A percentile compares a stretch with the other conserved stretches of the same genome.
Conservation (phyloP, 2,329 filamentous ascomycete genomes). For the Ascochyta koolunga region DNA sequence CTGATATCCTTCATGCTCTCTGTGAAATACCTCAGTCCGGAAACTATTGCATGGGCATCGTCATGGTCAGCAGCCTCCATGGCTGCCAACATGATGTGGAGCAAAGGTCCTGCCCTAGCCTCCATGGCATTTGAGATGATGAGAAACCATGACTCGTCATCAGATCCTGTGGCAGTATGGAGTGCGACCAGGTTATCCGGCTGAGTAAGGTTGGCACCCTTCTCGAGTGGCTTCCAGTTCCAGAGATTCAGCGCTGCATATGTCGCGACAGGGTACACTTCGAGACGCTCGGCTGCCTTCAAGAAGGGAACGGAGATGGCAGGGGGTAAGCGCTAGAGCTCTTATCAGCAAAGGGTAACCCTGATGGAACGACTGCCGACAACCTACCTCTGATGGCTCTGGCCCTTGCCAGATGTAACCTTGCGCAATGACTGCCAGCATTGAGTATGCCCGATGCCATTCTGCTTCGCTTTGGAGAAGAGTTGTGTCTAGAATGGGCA, state of each 20-base stretch:
- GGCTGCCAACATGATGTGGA: conserved; percentile 55
- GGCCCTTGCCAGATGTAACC: conserved; percentile 82
- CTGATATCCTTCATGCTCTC: conserved; percentile 51
- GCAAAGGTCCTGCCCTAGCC: conserved; percentile 55
- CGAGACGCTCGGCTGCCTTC: conserved; percentile 36
- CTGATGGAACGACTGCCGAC: background rate
- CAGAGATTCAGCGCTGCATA: conserved; percentile 45
- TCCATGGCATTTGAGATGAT: conserved; percentile 61
- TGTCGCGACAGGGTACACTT: conserved; percentile 42
- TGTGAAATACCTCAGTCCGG: conserved; percentile 49
- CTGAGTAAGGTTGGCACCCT: conserved; percentile 29
- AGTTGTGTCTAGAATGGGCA: conserved; percentile 76
- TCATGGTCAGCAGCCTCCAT: conserved; percentile 53
- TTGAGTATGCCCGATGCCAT: conserved; percentile 79
- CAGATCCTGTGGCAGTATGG: conserved; percentile 41
- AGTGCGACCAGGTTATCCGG: conserved; percentile 39
- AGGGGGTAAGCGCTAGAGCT: conserved; percentile 35
- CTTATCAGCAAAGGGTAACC: conserved; percentile 15
- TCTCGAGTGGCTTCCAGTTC: conserved; percentile 39
- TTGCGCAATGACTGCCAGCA: conserved; percentile 75
- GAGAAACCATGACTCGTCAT: conserved; percentile 54
- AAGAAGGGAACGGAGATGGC: conserved; percentile 41
- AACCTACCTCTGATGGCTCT: conserved; percentile 67
- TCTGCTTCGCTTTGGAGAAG: conserved; percentile 78
- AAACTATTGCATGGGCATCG: conserved; percentile 47